Evolutionary conservation across 2,329 filamentous ascomycete genomes (phyloP).

Genomic region (Trichoderma oligosporum): DNA sequence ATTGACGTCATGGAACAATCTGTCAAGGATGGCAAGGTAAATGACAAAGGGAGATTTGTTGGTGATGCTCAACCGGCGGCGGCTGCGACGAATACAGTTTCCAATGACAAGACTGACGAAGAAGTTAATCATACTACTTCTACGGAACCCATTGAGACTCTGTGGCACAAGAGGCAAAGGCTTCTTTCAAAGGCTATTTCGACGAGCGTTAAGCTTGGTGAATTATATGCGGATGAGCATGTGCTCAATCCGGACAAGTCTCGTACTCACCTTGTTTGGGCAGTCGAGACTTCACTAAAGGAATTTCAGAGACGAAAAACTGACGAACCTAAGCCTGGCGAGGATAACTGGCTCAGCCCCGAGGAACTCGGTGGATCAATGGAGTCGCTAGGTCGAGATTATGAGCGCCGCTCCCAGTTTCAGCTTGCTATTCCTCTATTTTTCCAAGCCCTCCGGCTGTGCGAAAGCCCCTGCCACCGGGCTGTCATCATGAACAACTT

Average conservation of each 20-base stretch:
- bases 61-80: conserved; percentile 5
- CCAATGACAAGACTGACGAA: conserved; percentile 19
- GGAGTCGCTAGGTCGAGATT: conserved; percentile 73
- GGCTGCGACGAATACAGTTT: neutral
- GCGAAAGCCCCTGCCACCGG: conserved; percentile 66
- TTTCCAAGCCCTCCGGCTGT: conserved; percentile 74
- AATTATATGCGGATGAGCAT: conserved; percentile 74
- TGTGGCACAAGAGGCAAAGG: conserved; percentile 58
- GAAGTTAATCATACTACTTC: conserved; percentile 23
- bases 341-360: conserved; percentile 66
- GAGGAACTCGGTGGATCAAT: conserved; percentile 70
- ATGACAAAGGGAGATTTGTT: conserved; percentile 37
- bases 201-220: conserved; percentile 77
- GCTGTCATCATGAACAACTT: conserved; percentile 86
- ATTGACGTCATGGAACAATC: conserved; percentile 51
- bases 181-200: conserved; percentile 71
- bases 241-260: conserved; percentile 70
- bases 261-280: conserved; percentile 70
- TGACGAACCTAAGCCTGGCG: conserved; percentile 65
- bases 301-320: conserved; percentile 67
- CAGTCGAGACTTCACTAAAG: conserved; percentile 72
- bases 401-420: conserved; percentile 68
- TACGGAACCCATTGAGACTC: conserved; percentile 39
- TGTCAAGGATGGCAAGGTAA: conserved; percentile 45
- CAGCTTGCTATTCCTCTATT: conserved; percentile 83